Evolutionary conservation across 768 basidiomycete genomes (phyloP), one percentile per base, ranked within the genome.

Genomic region (Boletus edulis): DNA sequence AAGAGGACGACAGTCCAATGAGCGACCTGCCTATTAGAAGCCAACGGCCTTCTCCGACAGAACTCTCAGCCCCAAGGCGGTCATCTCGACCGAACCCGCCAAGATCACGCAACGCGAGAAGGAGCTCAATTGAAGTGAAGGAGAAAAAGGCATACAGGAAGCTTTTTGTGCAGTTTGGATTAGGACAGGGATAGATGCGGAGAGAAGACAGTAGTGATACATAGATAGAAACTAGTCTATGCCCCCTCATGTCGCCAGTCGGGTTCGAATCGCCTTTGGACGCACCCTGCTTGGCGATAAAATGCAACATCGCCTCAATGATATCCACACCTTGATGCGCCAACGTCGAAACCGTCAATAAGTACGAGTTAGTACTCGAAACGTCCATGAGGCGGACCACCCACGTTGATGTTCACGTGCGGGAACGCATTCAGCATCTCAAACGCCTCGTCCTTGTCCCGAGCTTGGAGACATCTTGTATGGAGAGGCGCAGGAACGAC

Each of bases 1-100:
- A 91, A 65, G 84, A 94, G 34, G 84, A 94, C 35, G 88, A 89
- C 0, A 80, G 78, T 12, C 93, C 94, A 0, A 89, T 90, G 71
- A 74, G 73, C 51, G 94, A 94, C 65, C 78, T 98, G 14, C n/a
- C n/a, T n/a, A n/a, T 66, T 78, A 18, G 77, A 81, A 60, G 96
- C 96, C 5, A 77, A 69, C 57, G 70, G 76, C 45, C 75, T 89
- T 39, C 88, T 89, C 3, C 8, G 58, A 65, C 20, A 66, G 22
- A 22, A 22, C 22, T 22, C 67, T 47, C 22, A 22, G 22, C 22
- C 54, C 68, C 53, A 66, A 63, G 47, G 42, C 61, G 1, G 85
- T n/a, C n/a, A n/a, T n/a, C n/a, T n/a, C n/a, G n/a, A n/a, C n/a
- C n/a, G 90, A 94, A 70, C 78, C 94, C 38, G 75, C 81, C 45